Conservation (phyloP, 148 eudicot species). For the Cornus suecica region DNA sequence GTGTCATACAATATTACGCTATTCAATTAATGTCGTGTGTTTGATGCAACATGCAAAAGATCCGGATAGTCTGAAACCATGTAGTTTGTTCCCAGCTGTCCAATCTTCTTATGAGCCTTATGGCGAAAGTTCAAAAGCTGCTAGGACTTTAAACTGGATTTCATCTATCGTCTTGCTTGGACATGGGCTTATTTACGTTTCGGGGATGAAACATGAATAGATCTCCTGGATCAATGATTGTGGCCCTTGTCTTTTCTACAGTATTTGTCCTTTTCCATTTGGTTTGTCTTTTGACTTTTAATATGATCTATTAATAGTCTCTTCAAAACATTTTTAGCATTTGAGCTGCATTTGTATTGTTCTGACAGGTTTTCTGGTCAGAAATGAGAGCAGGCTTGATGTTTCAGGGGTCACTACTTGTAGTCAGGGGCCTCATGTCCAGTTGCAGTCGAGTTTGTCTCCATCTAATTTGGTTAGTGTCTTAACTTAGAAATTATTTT, state of each 20-base stretch:
- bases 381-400: slow-evolving; percentile 35
- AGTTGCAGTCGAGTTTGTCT: slow-evolving; percentile 22
- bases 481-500: background rate
- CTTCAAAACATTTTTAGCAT: slow-evolving; percentile 12
- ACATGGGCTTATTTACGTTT: too few relatives aligned
- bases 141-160: background rate
- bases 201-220: background rate
- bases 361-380: slow-evolving; percentile 35
- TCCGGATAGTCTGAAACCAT: background rate
- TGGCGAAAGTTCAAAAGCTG: too few relatives aligned
- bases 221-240: background rate
- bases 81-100: background rate
- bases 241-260: background rate
- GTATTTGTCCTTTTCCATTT: background rate
- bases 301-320: background rate
- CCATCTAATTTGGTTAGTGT: slow-evolving; percentile 41
- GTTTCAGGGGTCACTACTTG: slow-evolving; percentile 20
- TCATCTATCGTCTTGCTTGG: background rate
- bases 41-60: too few relatives aligned
- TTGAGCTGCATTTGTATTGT: slow-evolving; percentile 20
- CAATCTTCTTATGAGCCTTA: too few relatives aligned
- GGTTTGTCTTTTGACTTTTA: background rate
- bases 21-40: too few relatives aligned
- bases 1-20: too few relatives aligned
- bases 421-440: slow-evolving; percentile 25